A percentile compares a stretch with the other conserved stretches of the same genome.
These are phyloP conservation scores for Aplosporella prunicola DNA, from an alignment of 2,329 filamentous ascomycete species.

Conservation along the genomic window DNA sequence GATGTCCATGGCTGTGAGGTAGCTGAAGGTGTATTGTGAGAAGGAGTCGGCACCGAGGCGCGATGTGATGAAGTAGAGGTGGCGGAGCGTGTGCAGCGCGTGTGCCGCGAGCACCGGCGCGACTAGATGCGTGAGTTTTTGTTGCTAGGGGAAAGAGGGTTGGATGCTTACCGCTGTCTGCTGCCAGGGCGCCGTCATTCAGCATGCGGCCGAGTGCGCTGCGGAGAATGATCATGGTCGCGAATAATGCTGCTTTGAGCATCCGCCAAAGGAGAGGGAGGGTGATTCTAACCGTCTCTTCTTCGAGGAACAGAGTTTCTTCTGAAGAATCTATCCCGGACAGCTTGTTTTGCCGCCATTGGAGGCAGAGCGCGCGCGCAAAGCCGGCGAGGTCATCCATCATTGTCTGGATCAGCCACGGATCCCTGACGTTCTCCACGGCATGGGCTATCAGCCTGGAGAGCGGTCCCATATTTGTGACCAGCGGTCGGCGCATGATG, in stretches of 20 bases:
- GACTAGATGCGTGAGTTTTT: slow-evolving; percentile 23
- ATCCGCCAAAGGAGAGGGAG: slow-evolving; percentile 66
- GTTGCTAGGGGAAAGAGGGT: not conserved
- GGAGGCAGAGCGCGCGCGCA: slow-evolving; percentile 53
- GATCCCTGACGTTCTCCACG: slow-evolving; percentile 47
- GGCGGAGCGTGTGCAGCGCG: slow-evolving; percentile 63
- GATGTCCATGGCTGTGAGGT: slow-evolving; percentile 72
- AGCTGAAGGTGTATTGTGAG: slow-evolving; percentile 76
- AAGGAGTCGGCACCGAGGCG: slow-evolving; percentile 64
- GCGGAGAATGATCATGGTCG: slow-evolving; percentile 63
- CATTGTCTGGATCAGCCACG: slow-evolving; percentile 41
- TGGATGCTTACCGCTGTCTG: slow-evolving; percentile 39
- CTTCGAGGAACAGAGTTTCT: slow-evolving; percentile 53
- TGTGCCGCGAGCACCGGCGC: slow-evolving; percentile 61
- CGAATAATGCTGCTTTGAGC: slow-evolving; percentile 66
- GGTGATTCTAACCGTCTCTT: slow-evolving; percentile 56
- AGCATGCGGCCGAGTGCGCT: slow-evolving; percentile 60
- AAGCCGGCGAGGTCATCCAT: slow-evolving; percentile 60
- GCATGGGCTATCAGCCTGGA: slow-evolving; percentile 57
- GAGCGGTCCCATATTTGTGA: slow-evolving; percentile 58
- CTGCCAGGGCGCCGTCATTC: slow-evolving; percentile 46
- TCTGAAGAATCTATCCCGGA: slow-evolving; percentile 62
- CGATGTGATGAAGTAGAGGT: slow-evolving; percentile 73
- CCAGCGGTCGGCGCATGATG: slow-evolving; percentile 51
- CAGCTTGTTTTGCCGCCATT: slow-evolving; percentile 67